Evolutionary conservation across 257 asterid genomes (phyloP).

Genomic region (Petrea volubilis): DNA sequence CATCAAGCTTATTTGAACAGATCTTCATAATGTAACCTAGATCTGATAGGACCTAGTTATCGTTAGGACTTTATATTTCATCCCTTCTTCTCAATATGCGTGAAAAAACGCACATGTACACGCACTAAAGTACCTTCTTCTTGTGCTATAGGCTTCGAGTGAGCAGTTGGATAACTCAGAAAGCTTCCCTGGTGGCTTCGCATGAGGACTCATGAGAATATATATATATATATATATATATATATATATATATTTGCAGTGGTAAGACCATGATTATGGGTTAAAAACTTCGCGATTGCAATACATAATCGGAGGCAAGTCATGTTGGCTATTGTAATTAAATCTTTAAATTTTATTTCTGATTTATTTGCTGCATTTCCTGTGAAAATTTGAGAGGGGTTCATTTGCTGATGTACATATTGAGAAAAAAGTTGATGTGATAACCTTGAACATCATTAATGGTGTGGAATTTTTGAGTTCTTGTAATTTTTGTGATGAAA

Average conservation of each 20-base stretch:
- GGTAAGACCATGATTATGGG: constrained; percentile 17
- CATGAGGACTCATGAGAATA: background rate
- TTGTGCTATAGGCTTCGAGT: constrained; percentile 27
- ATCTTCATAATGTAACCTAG: background rate
- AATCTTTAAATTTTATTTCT: background rate
- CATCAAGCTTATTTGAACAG: background rate
- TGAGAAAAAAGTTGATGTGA: background rate
- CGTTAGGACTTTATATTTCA: background rate
- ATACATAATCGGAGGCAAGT: constrained; percentile 39
- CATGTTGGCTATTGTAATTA: constrained; percentile 44
- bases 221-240: background rate
- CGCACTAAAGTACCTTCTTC: background rate
- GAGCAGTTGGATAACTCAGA: constrained; percentile 2
- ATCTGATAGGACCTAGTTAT: background rate
- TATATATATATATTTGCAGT: constrained; percentile 16
- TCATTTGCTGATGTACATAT: background rate
- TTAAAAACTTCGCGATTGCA: constrained; percentile 17
- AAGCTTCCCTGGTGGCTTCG: background rate
- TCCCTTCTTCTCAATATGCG: no score
- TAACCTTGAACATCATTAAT: background rate
- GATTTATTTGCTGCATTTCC: background rate
- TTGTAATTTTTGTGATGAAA: background rate
- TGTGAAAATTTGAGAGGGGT: background rate
- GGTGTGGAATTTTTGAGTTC: background rate
- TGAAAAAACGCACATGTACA: no score